Conservation (phyloP, 257 asterid genomes). For the Paulownia fortunei region DNA sequence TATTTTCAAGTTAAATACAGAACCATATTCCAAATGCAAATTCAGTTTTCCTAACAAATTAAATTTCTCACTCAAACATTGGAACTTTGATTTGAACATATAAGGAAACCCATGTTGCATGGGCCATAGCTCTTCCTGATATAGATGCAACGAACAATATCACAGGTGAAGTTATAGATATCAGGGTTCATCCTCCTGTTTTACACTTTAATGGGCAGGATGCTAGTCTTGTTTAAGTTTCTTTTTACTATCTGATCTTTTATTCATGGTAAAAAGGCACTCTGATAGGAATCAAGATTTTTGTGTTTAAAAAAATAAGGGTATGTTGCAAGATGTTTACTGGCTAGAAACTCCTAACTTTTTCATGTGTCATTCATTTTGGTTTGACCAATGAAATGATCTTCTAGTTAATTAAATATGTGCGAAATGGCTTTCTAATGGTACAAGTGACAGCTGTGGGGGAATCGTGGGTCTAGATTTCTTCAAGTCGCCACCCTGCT, state of each 20-base stretch:
- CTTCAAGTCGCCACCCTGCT: background rate
- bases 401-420: background rate
- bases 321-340: background rate
- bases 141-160: background rate
- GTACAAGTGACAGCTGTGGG: background rate
- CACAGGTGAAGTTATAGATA: background rate
- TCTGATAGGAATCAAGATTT: background rate
- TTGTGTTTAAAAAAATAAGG: background rate
- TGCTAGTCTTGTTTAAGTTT: background rate
- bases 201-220: background rate
- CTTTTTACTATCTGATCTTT: background rate
- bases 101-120: background rate
- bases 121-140: background rate
- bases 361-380: background rate
- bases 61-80: background rate
- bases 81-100: conserved; percentile 1
- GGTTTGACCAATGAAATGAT: background rate
- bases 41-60: background rate
- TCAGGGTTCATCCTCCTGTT: background rate
- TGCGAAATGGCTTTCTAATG: background rate
- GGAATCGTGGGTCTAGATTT: background rate
- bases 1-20: background rate
- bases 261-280: background rate
- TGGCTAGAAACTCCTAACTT: conserved; percentile 9
- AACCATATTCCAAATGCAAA: conserved; percentile 9